Base-by-base conservation (phyloP, 2,329 filamentous ascomycete genomes). In the Tetracladium maxilliforme region DNA sequence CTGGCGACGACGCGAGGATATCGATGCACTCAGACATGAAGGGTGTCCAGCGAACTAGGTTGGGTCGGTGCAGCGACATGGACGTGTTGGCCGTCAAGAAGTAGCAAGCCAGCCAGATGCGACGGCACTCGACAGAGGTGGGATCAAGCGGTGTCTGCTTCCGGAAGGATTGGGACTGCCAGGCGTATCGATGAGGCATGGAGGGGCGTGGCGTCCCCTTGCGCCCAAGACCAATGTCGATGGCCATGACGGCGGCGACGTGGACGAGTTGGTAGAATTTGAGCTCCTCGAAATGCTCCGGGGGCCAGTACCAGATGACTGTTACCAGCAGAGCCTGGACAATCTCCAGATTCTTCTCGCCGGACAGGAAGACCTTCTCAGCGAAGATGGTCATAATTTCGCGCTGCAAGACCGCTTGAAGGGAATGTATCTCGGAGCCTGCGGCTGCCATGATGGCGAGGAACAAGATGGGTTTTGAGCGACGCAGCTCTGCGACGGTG, bases 401-500 rank as follows among this genome's bases (percentile, higher is more conserved):
- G 19, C 52, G 52, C 26, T 60, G 60, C 19, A 65, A 44, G 14
- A 41, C 37, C 6, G 44, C 45, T 19, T 58, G 56, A 5, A 64
- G 35, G 5, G 40, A 33, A 38, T 44, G 44, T 13, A 61, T 58
- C 12, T 57, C 54, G 7, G 66, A 67, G 5, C 71, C 63, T 5
- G 74, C 64, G 7, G 68, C 70, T 1, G 74, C 66, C 48, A 84
- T 66, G 38, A 83, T 56, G 16, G 77, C 61, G n/a, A 80, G 56
- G 39, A 83, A 83, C 7, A 84, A 54, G 3, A 67, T 58, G 2
- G 78, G 78, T 40, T 67, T 73, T 3, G 56, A 49, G 33, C 54
- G 53, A 23, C 72, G 62, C 26, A 78, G 46, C 29, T 72, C 62
- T 8, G 56, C 52, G 5, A 58, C 62, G 4, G 64, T 65, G 22